phyloP scores from a whole-genome alignment of 2,329 filamentous ascomycete genomes.

The Colletotrichum lini region DNA sequence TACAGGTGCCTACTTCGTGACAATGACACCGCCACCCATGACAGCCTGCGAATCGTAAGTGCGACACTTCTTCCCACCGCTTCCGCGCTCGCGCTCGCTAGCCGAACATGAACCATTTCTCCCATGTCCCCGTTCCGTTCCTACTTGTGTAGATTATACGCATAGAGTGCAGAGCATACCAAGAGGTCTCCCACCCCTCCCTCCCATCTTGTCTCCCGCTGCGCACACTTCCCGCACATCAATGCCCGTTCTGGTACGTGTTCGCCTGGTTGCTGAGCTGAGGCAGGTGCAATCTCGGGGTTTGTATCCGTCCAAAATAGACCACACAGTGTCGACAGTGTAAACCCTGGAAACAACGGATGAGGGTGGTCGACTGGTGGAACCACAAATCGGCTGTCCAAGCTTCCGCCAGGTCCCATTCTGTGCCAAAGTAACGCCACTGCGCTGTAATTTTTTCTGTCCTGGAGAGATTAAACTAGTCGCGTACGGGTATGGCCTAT shows the following conservation, averaged over 20 bases:
- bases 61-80: background rate
- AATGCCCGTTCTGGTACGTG: conserved; percentile 25
- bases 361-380: conserved; percentile 31
- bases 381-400: conserved; percentile 43
- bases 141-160: background rate
- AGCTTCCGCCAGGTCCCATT: conserved; percentile 42
- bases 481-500: conserved; percentile 23
- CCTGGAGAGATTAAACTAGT: conserved; percentile 34
- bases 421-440: conserved; percentile 43
- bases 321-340: conserved; percentile 28
- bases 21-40: background rate
- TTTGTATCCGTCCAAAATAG: conserved; percentile 12
- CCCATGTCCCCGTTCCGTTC: conserved; percentile 15
- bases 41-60: background rate
- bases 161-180: background rate
- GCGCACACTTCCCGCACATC: conserved; percentile 12
- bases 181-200: conserved; percentile 4
- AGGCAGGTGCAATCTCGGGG: conserved; percentile 33
- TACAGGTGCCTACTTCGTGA: conserved; percentile 18
- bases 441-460: conserved; percentile 39
- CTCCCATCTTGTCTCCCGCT: background rate
- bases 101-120: background rate
- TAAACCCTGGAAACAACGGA: conserved; percentile 27
- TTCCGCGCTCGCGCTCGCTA: background rate
- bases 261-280: conserved; percentile 35